Evolutionary conservation across 192 early-diverging fungal genomes (phyloP), one percentile per base, ranked within the genome.

Genomic region (Dissophora globulifera): DNA sequence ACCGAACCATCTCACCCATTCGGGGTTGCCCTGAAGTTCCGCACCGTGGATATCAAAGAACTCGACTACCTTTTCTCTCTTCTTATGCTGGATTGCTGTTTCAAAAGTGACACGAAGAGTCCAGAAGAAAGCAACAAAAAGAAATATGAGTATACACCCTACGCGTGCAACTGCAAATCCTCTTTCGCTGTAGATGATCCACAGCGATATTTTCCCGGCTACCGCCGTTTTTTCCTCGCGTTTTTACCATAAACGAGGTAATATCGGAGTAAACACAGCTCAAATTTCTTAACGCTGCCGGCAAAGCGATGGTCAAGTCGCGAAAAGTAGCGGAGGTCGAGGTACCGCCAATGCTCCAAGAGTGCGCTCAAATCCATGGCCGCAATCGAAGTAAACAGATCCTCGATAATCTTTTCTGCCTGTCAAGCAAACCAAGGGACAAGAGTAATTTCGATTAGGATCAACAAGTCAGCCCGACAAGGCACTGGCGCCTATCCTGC

Each of bases 1-100:
- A 89, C 87, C 86, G 69, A 89, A 89, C 88, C 88, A 89, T 27
- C 83, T 76, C 43, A 84, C 56, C 88, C 88, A 89, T 50, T 88
- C 86, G 13, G 80, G 30, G 60, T 82, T 84, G 17, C 69, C 81
- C 30, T 85, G 81, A 59, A 89, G 67, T 48, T 87, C 86, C 42
- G 82, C 63, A 23, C 86, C 86, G 70, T 84, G 85, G 11, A 72
- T 56, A 25, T 88, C 86, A 63, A 89, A 85, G 51, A 87, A 89
- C 48, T 88, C 88, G n/a, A 81, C 63, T 1, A 89, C 70, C 35
- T 83, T 86, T 3, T 84, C 85, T 43, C 68, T 69, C 43, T 76
- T 69, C 65, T 85, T 89, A 60, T 85, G 82, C 41, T 86, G 84
- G 16, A 85, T 81, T 1, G 88, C 88, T 87, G 43, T n/a, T 45